These are phyloP conservation scores for Macrotyloma uniflorum DNA, from an alignment of 306 rosid species.

Conservation along the genomic window DNA sequence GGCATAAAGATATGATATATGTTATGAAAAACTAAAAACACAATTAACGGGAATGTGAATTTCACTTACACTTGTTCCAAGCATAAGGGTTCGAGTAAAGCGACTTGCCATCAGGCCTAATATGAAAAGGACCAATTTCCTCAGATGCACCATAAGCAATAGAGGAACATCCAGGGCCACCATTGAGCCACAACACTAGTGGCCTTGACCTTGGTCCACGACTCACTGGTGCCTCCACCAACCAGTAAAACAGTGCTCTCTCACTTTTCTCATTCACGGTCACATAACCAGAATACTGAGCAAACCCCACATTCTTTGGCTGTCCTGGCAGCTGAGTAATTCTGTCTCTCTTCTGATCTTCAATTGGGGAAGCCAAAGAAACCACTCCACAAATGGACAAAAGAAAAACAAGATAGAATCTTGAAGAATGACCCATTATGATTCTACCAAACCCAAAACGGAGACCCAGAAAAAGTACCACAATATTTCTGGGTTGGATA, in stretches of 20 bases:
- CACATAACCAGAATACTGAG: constrained; percentile 91
- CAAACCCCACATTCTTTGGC: constrained; percentile 70
- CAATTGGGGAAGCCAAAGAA: constrained; percentile 49
- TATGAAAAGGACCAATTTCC: constrained; percentile 91
- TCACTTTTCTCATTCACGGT: constrained; percentile 77
- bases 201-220: constrained; percentile 76
- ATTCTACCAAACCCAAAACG: constrained; percentile 3
- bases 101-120: constrained; percentile 78
- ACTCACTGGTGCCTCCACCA: constrained; percentile 68
- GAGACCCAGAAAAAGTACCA: constrained; percentile 27
- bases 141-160: constrained; percentile 95
- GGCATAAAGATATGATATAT: not conserved
- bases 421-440: constrained; percentile 56
- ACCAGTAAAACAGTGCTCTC: constrained; percentile 94
- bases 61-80: constrained; percentile 84
- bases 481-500: constrained; percentile 25
- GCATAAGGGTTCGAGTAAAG: constrained; percentile 87
- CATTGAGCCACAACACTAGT: constrained; percentile 92
- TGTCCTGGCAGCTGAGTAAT: constrained; percentile 79
- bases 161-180: constrained; percentile 99
- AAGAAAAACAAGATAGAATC: constrained; percentile 47
- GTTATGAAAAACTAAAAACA: not conserved
- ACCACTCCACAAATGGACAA: constrained; percentile 50
- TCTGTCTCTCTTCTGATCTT: constrained; percentile 76
- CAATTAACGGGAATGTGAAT: not conserved